phyloP scores from a whole-genome alignment of 2,329 filamentous ascomycete species.

The Ophiostoma perfectum region DNA sequence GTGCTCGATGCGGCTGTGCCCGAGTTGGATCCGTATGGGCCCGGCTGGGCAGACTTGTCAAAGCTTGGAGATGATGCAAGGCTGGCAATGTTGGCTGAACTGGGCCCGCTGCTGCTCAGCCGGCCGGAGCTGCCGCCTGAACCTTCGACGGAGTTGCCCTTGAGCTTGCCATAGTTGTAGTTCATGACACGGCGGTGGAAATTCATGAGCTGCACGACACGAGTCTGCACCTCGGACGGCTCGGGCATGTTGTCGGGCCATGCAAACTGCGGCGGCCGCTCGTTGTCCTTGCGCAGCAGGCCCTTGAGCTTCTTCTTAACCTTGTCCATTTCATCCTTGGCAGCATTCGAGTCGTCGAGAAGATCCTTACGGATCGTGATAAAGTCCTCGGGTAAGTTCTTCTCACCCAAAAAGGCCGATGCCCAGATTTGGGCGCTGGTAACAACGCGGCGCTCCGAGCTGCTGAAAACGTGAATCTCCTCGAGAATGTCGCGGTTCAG shows the following conservation, averaged over 20 bases:
- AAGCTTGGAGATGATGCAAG: neutral
- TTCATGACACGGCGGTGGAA: conserved; percentile 95
- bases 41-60: conserved; percentile 9
- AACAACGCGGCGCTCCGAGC: conserved; percentile 87
- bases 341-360: conserved; percentile 93
- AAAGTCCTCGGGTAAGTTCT: conserved; percentile 77
- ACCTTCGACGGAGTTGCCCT: conserved; percentile 37
- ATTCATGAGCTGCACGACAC: conserved; percentile 94
- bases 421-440: conserved; percentile 97
- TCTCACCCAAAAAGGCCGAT: conserved; percentile 77
- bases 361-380: conserved; percentile 92
- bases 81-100: neutral
- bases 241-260: conserved; percentile 95
- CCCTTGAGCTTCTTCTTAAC: conserved; percentile 99
- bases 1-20: neutral
- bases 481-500: conserved; percentile 90
- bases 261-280: conserved; percentile 92
- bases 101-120: conserved; percentile 3
- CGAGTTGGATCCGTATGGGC: conserved; percentile 1
- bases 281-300: conserved; percentile 82
- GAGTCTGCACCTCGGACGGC: conserved; percentile 83
- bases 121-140: neutral
- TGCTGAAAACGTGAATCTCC: conserved; percentile 91
- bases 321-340: conserved; percentile 99
- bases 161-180: conserved; percentile 80